Conservation (phyloP, 2,329 filamentous ascomycete species). For the Ceratocystiopsis brevicomis region DNA sequence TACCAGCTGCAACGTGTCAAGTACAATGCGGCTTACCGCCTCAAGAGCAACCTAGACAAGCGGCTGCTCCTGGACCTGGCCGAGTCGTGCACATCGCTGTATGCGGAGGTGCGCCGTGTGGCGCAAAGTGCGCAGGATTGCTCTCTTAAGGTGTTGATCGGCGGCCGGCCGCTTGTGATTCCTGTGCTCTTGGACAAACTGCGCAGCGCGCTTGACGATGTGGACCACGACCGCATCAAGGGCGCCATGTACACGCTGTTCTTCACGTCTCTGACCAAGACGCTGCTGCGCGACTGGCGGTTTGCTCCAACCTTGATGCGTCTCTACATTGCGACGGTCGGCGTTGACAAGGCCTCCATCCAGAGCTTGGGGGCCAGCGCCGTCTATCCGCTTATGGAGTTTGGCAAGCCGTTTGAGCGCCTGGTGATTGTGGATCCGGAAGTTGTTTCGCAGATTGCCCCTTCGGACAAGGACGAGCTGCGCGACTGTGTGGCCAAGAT, state of each 20-base stretch:
- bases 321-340: slow-evolving; percentile 74
- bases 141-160: slow-evolving; percentile 77
- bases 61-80: slow-evolving; percentile 69
- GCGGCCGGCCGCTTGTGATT: slow-evolving; percentile 73
- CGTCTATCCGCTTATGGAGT: slow-evolving; percentile 75
- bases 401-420: slow-evolving; percentile 71
- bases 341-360: slow-evolving; percentile 84
- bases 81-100: slow-evolving; percentile 73
- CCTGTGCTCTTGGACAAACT: slow-evolving; percentile 68
- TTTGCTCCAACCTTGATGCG: slow-evolving; percentile 81
- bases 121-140: slow-evolving; percentile 87
- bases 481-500: slow-evolving; percentile 41
- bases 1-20: slow-evolving; percentile 90
- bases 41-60: slow-evolving; percentile 81
- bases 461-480: slow-evolving; percentile 23
- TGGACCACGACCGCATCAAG: slow-evolving; percentile 83
- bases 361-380: slow-evolving; percentile 71
- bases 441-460: slow-evolving; percentile 52
- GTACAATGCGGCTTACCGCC: slow-evolving; percentile 75
- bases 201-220: slow-evolving; percentile 55
- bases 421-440: slow-evolving; percentile 65
- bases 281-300: slow-evolving; percentile 79
- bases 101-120: slow-evolving; percentile 87
- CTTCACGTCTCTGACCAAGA: slow-evolving; percentile 75
- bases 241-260: slow-evolving; percentile 81